Evolutionary conservation across 169 alveolate species (phyloP).

Genomic region (Plasmodium gonderi): DNA sequence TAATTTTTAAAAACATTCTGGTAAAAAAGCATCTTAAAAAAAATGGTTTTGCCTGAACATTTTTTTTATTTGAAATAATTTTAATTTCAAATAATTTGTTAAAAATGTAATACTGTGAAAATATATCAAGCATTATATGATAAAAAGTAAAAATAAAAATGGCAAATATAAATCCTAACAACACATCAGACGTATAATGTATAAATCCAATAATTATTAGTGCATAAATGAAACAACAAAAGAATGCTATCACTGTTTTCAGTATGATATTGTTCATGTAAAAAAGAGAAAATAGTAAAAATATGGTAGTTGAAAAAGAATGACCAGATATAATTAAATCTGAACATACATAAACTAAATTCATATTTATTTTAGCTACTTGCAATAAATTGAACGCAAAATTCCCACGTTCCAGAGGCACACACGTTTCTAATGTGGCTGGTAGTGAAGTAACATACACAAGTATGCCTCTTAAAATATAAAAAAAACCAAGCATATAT

Average conservation of each 20-base stretch:
- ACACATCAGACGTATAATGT: constrained; percentile 65
- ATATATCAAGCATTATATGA: constrained; percentile 51
- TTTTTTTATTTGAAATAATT: constrained; percentile 62
- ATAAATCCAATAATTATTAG: constrained; percentile 55
- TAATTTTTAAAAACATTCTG: constrained; percentile 40
- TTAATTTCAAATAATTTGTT: constrained; percentile 40
- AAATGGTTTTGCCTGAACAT: constrained; percentile 59
- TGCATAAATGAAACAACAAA: constrained; percentile 38
- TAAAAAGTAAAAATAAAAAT: constrained; percentile 51
- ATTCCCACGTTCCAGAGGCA: constrained; percentile 45
- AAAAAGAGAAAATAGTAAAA: constrained; percentile 52
- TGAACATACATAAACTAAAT: constrained; percentile 50
- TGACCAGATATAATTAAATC: constrained; percentile 71
- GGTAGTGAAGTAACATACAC: constrained; percentile 57
- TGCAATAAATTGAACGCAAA: constrained; percentile 49
- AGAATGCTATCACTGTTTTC: constrained; percentile 14
- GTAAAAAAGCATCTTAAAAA: constrained; percentile 38
- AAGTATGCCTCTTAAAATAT: constrained; percentile 39
- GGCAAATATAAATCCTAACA: constrained; percentile 39
- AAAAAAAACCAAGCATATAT: constrained; percentile 61
- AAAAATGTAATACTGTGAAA: constrained; percentile 38
- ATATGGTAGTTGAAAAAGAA: constrained; percentile 45
- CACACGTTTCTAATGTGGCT: constrained; percentile 61
- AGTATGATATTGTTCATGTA: constrained; percentile 25
- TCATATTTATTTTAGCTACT: constrained; percentile 27